A percentile compares a stretch with the other conserved stretches of the same genome.
Evolutionary conservation across 2,329 filamentous ascomycete genomes (phyloP).

Genomic region (Aspergillus fumigatus): DNA sequence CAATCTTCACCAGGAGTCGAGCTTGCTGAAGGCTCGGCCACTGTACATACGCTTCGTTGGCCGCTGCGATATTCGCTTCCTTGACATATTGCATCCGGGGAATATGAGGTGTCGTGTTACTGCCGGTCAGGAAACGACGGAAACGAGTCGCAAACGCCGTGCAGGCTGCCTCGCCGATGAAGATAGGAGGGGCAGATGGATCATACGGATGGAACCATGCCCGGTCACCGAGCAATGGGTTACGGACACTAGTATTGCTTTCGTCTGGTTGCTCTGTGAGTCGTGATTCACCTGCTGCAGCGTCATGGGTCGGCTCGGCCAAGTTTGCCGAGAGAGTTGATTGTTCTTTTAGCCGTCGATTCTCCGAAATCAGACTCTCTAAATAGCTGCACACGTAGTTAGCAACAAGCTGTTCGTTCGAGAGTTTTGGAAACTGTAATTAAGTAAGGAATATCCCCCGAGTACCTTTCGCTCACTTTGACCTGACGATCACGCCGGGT

Average conservation of each 20-base stretch:
- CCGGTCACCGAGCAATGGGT: constrained; percentile 32
- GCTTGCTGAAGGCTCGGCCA: constrained; percentile 37
- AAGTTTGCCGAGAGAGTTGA: constrained; percentile 23
- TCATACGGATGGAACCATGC: constrained; percentile 36
- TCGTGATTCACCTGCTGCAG: constrained; percentile 13
- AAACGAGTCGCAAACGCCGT: constrained; percentile 39
- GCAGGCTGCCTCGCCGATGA: constrained; percentile 37
- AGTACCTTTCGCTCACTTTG: constrained; percentile 35
- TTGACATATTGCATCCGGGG: constrained; percentile 31
- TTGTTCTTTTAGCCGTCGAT: constrained; percentile 28
- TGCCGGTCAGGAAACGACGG: constrained; percentile 32
- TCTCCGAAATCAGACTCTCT: constrained; percentile 31
- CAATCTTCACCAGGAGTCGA: constrained; percentile 33
- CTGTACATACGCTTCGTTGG: constrained; percentile 24
- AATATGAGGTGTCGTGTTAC: constrained; percentile 29
- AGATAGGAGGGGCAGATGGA: constrained; percentile 33
- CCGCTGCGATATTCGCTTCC: constrained; percentile 27
- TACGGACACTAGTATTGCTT: constrained; percentile 25
- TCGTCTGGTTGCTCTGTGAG: constrained; percentile 23
- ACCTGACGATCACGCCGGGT: constrained; percentile 41
- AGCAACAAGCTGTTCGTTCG: neutral
- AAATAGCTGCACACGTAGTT: constrained; percentile 25
- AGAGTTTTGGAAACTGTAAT: neutral
- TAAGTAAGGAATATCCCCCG: neutral
- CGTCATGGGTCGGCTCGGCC: constrained; percentile 18